Base-by-base conservation (phyloP, 352 stramenopile genomes). In the Peronosclerospora sorghi region DNA sequence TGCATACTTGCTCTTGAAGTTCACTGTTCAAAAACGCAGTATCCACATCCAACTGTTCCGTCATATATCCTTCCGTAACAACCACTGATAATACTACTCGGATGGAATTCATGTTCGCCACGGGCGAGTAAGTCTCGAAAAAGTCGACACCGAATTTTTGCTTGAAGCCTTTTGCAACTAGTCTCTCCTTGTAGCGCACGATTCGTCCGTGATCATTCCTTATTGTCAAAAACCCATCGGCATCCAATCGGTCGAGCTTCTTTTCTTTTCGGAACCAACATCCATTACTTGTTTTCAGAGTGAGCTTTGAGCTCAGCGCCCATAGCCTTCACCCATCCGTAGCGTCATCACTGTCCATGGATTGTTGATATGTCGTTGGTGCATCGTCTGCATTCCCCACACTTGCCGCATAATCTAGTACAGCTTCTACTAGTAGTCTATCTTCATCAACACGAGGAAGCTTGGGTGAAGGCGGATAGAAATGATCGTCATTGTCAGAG, bases 51-150 rank as follows among this genome's bases (percentile, higher is more conserved):
- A n/a, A 13, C 26, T 44, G 32, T 15, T 43, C 38, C 5, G 21
- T 54, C 5, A 38, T 12, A 4, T 41, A 47, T 14, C 32, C 32
- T 2, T 14, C 14, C 15, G 17, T 18, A 12, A 14, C 7, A 1
- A 21, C 5, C 1, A 45, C 24, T 5, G 47, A 18, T 2, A 54
- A 30, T 4, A 54, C 20, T 12, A 43, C 38, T 9, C 30, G 5
- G 10, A 47, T 54, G 0, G 38, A 44, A 18, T 48, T 47, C 37
- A 46, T 53, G 45, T 42, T 53, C 1, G 45, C 45, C 13, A 53
- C 29, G n/a, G n/a, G n/a, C 6, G 32, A 42, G 34, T 50, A 50
- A 0, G 23, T 35, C 23, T 50, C 34, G 8, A 50, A 53, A 28
- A 47, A 45, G 30, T 46, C 37, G 2, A 41, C 32, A 32, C 19